Evolutionary conservation across 768 basidiomycete genomes (phyloP).

Genomic region (Guyanaporus albipodus): DNA sequence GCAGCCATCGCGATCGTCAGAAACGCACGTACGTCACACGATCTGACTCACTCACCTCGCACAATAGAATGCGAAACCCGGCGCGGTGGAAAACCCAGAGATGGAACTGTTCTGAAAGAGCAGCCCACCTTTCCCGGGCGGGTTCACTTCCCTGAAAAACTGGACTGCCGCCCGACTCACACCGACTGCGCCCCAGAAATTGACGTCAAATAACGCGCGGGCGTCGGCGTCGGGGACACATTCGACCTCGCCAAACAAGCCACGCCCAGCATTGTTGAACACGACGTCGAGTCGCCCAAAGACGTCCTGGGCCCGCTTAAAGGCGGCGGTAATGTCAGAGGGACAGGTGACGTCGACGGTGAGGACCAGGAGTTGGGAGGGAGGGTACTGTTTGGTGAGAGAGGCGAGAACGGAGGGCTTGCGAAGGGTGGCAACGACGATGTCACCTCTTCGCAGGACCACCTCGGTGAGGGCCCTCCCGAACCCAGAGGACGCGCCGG

Average conservation of each 20-base stretch:
- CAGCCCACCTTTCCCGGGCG: conserved; percentile 7
- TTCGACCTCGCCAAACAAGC: conserved; percentile 32
- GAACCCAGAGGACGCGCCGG: conserved; percentile 37
- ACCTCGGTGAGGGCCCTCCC: conserved; percentile 30
- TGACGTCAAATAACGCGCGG: conserved; percentile 33
- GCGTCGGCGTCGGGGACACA: conserved; percentile 27
- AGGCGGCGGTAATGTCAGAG: conserved; percentile 31
- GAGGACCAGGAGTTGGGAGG: conserved; percentile 32
- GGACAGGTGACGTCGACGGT: conserved; percentile 36
- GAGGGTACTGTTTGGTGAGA: conserved; percentile 23
- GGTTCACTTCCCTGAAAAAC: conserved; percentile 34
- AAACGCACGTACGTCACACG: neutral
- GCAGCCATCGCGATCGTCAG: neutral
- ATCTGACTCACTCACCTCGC: conserved; percentile 1
- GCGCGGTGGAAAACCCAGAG: neutral
- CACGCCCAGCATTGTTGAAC: conserved; percentile 38
- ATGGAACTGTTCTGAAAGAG: conserved; percentile 13
- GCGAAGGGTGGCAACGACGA: conserved; percentile 40
- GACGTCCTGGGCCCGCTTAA: conserved; percentile 25
- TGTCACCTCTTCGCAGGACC: conserved; percentile 34
- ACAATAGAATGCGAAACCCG: conserved; percentile 6
- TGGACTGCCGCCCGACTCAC: conserved; percentile 24
- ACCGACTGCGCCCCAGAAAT: conserved; percentile 16
- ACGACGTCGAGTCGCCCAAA: conserved; percentile 43
- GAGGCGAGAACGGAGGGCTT: conserved; percentile 29